These are phyloP conservation scores for Picea engelmannii DNA, from an alignment of 83 land plant species.

Conservation along the genomic window DNA sequence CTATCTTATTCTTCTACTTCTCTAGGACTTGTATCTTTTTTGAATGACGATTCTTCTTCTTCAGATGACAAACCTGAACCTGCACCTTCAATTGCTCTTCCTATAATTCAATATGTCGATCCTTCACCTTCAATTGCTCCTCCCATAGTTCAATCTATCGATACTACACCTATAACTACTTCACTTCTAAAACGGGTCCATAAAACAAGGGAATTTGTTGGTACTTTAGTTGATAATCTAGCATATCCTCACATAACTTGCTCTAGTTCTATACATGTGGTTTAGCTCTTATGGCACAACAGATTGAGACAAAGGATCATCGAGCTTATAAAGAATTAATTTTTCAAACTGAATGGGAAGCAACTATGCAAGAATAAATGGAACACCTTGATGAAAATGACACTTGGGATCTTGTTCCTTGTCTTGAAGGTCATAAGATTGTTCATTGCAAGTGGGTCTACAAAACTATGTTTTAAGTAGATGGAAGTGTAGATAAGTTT, in stretches of 20 bases:
- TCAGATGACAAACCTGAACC: no score
- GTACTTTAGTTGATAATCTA: no score
- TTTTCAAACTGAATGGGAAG: neutral
- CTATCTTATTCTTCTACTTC: no score
- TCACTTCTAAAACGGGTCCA: no score
- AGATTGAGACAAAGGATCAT: neutral
- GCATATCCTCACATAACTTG: neutral
- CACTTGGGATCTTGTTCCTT: neutral
- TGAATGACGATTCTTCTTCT: no score
- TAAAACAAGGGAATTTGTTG: no score
- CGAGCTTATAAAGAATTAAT: neutral
- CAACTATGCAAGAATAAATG: neutral
- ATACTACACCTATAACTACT: no score
- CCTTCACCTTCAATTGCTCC: no score
- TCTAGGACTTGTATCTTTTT: no score
- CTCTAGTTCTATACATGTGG: neutral
- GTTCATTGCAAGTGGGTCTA: neutral
- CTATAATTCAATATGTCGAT: no score
- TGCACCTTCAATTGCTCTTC: no score
- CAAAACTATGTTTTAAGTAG: neutral
- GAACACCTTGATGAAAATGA: neutral
- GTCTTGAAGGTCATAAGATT: neutral
- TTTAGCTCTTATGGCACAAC: neutral
- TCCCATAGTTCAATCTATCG: no score
- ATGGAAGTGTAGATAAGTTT: neutral